These are phyloP conservation scores for Panicum hallii DNA, from an alignment of 202 grass and related monocot species.

Conservation along the genomic window DNA sequence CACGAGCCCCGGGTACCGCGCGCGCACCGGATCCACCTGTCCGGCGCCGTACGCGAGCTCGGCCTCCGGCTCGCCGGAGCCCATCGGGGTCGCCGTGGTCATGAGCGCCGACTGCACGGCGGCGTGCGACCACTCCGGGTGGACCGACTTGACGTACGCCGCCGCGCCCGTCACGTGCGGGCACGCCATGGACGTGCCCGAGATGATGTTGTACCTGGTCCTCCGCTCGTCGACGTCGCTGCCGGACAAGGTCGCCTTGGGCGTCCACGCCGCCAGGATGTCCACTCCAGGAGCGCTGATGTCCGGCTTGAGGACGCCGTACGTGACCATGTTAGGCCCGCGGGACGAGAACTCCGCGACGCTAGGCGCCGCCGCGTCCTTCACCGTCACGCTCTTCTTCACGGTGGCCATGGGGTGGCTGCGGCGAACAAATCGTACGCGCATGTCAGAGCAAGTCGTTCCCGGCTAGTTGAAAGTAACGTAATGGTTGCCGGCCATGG, in stretches of 20 bases:
- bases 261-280: constrained; percentile 43
- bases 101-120: constrained; percentile 55
- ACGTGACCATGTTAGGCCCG: background rate
- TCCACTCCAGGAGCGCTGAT: constrained; percentile 24
- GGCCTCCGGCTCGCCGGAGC: background rate
- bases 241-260: background rate
- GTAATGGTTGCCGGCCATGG: too few relatives aligned
- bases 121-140: constrained; percentile 54
- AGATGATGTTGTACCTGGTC: constrained; percentile 41
- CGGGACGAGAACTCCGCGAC: background rate
- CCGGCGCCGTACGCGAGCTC: constrained; percentile 35
- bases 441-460: too few relatives aligned
- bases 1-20: constrained; percentile 17
- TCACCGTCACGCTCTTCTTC: background rate
- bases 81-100: constrained; percentile 34
- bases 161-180: constrained; percentile 53
- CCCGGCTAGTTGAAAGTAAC: too few relatives aligned
- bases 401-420: constrained; percentile 18
- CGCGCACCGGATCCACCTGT: background rate
- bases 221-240: background rate
- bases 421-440: too few relatives aligned
- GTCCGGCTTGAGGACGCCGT: constrained; percentile 27
- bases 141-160: constrained; percentile 50
- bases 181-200: constrained; percentile 66
- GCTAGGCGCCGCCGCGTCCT: background rate